phyloP scores from a whole-genome alignment of 768 basidiomycete genomes.

The Scleroderma citrinum region DNA sequence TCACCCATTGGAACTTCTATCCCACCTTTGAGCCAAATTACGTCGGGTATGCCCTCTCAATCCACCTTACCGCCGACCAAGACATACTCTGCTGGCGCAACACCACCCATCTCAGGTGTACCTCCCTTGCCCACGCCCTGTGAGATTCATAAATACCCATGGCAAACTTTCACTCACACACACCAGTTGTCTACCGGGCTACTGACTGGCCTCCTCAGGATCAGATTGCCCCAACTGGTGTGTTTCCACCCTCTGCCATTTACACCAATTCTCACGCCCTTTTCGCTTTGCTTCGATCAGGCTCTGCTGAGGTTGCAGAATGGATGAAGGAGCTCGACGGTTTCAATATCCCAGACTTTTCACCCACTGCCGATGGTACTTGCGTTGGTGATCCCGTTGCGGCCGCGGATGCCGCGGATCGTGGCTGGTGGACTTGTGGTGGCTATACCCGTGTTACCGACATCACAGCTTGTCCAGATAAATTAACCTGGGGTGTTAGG shows the following conservation, averaged over 20 bases:
- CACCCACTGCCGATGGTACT: constrained; percentile 60
- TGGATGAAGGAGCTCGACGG: constrained; percentile 80
- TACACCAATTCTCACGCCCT: background rate
- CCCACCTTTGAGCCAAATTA: constrained; percentile 55
- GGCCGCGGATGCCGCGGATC: constrained; percentile 48
- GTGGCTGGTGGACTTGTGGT: constrained; percentile 93
- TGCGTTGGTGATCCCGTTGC: constrained; percentile 56
- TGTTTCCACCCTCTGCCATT: constrained; percentile 9
- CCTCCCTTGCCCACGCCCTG: constrained; percentile 62
- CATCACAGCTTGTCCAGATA: constrained; percentile 62
- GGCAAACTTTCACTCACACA: background rate
- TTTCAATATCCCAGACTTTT: constrained; percentile 58
- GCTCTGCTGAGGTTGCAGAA: constrained; percentile 53
- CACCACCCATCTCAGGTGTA: constrained; percentile 58
- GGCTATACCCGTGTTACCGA: constrained; percentile 54
- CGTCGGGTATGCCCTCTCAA: constrained; percentile 56
- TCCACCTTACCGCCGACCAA: constrained; percentile 43
- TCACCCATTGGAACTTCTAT: constrained; percentile 38
- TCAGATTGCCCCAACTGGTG: constrained; percentile 52
- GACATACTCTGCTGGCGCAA: constrained; percentile 54
- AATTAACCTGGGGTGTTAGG: constrained; percentile 73
- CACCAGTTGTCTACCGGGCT: constrained; percentile 39
- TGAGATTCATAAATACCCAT: constrained; percentile 23
- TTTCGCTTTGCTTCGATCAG: constrained; percentile 23
- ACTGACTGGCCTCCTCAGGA: constrained; percentile 62